Evolutionary conservation across 2,329 filamentous ascomycete species (phyloP).

Genomic region (Tolypocladium sp.): DNA sequence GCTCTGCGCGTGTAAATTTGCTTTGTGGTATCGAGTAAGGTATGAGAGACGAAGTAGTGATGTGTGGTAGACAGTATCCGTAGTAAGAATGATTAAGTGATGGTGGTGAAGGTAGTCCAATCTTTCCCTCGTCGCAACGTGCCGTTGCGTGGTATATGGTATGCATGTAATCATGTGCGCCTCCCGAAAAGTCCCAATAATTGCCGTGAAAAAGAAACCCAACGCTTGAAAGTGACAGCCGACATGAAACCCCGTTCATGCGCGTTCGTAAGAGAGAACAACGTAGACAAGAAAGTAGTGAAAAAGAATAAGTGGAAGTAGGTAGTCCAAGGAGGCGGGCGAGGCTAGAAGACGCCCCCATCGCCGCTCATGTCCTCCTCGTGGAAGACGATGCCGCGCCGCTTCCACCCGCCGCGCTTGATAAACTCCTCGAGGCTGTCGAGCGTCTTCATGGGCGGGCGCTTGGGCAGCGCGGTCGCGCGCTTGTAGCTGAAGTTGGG

Average conservation of each 20-base stretch:
- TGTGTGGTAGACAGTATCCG: neutral
- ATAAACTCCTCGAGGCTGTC: constrained; percentile 31
- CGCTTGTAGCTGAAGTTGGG: constrained; percentile 27
- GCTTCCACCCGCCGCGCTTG: constrained; percentile 34
- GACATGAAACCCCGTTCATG: neutral
- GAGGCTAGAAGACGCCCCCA: neutral
- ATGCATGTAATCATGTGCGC: neutral
- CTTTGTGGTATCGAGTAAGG: neutral
- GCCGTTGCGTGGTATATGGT: neutral
- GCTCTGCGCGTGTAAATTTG: neutral
- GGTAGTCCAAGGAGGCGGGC: neutral
- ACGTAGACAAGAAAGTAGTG: neutral
- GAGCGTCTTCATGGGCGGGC: constrained; percentile 27
- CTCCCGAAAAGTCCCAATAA: neutral
- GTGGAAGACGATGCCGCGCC: constrained; percentile 31
- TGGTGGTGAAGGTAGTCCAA: neutral
- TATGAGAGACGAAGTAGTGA: neutral
- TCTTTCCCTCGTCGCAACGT: neutral
- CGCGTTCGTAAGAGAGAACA: neutral
- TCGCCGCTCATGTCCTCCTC: constrained; percentile 4
- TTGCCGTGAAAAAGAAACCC: neutral
- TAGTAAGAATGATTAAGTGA: neutral
- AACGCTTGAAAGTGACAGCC: neutral
- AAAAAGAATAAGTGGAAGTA: no score
- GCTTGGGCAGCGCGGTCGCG: constrained; percentile 13